Percentiles rank a stretch among this genome's conserved stretches.
Evolutionary conservation across 2,329 filamentous ascomycete species (phyloP).

Genomic region (Fusarium fujikuroi): DNA sequence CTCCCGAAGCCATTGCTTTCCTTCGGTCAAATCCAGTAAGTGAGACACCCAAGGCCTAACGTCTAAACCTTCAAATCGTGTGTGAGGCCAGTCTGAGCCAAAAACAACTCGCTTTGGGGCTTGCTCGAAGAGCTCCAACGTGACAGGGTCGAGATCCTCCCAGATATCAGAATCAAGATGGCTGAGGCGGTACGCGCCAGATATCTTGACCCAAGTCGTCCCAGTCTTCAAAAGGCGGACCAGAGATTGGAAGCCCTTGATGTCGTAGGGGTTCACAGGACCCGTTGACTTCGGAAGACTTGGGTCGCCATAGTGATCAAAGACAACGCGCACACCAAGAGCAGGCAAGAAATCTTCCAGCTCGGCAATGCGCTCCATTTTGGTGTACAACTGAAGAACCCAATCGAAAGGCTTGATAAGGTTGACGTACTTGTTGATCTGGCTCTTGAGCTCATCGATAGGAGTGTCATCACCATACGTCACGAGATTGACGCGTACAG

Average conservation of each 20-base stretch:
- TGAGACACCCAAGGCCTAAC: background rate
- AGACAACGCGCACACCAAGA: background rate
- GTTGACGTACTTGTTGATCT: background rate
- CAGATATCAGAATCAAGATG: background rate
- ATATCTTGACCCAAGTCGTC: background rate
- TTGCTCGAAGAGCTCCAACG: background rate
- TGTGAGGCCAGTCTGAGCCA: background rate
- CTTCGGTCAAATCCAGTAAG: background rate
- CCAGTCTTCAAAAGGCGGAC: background rate
- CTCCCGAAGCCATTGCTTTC: background rate
- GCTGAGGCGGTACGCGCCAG: background rate
- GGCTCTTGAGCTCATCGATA: background rate
- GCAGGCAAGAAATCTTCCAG: background rate
- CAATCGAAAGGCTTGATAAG: background rate
- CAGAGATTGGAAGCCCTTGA: background rate
- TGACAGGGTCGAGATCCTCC: background rate
- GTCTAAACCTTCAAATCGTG: background rate
- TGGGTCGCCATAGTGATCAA: background rate
- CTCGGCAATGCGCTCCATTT: background rate
- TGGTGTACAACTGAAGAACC: background rate
- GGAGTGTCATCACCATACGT: background rate
- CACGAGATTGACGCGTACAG: background rate
- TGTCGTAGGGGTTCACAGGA: background rate
- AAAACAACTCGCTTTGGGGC: background rate
- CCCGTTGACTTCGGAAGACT: background rate